Percentiles rank a stretch among this genome's conserved stretches.
These are phyloP conservation scores for Daldinia loculata DNA, from an alignment of 495 filamentous ascomycete species.

Conservation along the genomic window DNA sequence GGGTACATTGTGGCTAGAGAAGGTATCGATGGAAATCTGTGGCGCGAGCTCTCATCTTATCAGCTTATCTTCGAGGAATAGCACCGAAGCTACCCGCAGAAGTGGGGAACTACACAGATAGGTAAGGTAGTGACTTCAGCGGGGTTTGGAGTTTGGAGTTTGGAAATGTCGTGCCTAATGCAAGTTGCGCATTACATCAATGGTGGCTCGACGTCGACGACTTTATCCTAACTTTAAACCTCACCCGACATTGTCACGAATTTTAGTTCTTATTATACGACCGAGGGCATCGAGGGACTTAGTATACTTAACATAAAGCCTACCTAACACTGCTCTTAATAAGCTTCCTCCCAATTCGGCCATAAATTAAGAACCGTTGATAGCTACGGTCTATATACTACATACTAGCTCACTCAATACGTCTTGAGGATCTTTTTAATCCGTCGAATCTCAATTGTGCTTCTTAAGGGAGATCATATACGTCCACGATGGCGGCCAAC, in stretches of 20 bases:
- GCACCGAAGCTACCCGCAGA: not conserved
- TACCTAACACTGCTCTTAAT: not conserved
- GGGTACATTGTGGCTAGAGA: conserved; percentile 38
- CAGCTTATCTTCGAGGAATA: not conserved
- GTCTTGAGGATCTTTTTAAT: not conserved
- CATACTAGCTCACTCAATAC: not conserved
- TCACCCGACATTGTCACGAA: not conserved
- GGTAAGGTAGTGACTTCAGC: conserved; percentile 29
- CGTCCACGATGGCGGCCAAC: conserved; percentile 68
- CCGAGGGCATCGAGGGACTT: not conserved
- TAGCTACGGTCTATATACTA: not conserved
- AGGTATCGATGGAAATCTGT: conserved; percentile 8
- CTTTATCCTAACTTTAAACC: not conserved
- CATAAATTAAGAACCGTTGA: not conserved
- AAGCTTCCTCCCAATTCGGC: not conserved
- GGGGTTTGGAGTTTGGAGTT: conserved; percentile 29
- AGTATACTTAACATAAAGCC: not conserved
- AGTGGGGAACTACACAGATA: not conserved
- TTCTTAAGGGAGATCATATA: not conserved
- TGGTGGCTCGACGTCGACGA: not conserved
- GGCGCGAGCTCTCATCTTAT: conserved; percentile 40
- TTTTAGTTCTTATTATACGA: not conserved
- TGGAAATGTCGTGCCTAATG: conserved; percentile 12
- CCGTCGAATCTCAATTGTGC: not conserved
- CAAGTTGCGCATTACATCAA: not conserved